Percentiles rank a stretch among this genome's conserved stretches.
phyloP scores from a whole-genome alignment of 768 basidiomycete genomes.

The Boletus tylopilopsis region DNA sequence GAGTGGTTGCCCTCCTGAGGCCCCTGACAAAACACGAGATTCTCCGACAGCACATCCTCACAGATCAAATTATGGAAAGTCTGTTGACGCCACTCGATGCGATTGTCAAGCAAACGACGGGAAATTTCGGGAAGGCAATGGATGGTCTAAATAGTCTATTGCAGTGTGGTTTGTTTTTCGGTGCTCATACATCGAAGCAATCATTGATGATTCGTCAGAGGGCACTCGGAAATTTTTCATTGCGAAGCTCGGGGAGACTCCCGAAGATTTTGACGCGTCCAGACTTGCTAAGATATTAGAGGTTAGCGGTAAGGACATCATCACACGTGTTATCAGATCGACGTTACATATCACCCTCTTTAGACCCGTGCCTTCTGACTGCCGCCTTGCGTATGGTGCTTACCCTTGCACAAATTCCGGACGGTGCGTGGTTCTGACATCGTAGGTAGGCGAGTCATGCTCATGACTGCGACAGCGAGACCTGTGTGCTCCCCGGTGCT shows the following conservation, averaged over 20 bases:
- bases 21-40: conserved; percentile 16
- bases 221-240: conserved; percentile 8
- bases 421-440: conserved; percentile 1
- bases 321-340: background rate
- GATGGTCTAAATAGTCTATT: conserved; percentile 17
- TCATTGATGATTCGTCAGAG: conserved; percentile 4
- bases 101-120: background rate
- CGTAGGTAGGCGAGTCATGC: no score
- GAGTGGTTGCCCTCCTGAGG: conserved; percentile 19
- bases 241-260: background rate
- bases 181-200: background rate
- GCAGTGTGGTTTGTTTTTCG: conserved; percentile 14
- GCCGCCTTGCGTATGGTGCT: conserved; percentile 18
- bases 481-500: conserved; percentile 1
- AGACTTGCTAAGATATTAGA: conserved; percentile 16
- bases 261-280: background rate
- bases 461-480: background rate
- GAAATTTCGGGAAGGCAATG: conserved; percentile 22
- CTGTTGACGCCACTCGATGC: conserved; percentile 13
- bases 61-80: conserved; percentile 3
- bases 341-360: background rate
- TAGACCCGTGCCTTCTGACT: conserved; percentile 10
- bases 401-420: conserved; percentile 14
- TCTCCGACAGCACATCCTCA: conserved; percentile 17
- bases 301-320: conserved; percentile 8